Conservation (phyloP, 2,329 filamentous ascomycete genomes). For the Ceratocystis eucalypticola region DNA sequence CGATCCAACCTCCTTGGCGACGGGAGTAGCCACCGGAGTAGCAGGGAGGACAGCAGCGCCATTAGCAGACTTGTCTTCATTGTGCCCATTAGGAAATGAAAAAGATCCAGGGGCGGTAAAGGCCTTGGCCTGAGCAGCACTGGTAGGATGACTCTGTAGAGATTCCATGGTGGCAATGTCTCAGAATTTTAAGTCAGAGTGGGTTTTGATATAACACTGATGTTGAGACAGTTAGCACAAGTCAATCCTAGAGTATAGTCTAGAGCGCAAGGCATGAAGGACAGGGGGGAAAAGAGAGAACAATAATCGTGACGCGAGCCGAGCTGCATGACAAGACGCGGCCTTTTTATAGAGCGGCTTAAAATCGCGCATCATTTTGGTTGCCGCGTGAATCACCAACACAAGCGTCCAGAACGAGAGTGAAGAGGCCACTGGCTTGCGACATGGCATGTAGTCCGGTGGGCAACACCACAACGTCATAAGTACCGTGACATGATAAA, state of each 20-base stretch:
- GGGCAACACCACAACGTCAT: too few relatives aligned
- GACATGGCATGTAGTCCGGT: too few relatives aligned
- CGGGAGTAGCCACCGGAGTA: constrained; percentile 85
- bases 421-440: not conserved
- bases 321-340: not conserved
- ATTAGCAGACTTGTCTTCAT: constrained; percentile 43
- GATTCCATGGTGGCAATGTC: constrained; percentile 51
- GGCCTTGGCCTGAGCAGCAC: constrained; percentile 83
- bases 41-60: constrained; percentile 73
- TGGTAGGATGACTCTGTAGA: constrained; percentile 82
- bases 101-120: constrained; percentile 88
- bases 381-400: not conserved
- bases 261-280: too few relatives aligned
- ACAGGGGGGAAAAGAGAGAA: too few relatives aligned
- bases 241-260: not conserved
- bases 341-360: not conserved
- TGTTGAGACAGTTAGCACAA: not conserved
- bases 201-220: not conserved
- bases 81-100: constrained; percentile 75
- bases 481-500: too few relatives aligned
- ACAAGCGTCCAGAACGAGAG: not conserved
- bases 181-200: not conserved
- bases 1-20: constrained; percentile 67
- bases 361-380: not conserved
- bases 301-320: not conserved